Evolutionary conservation across 2,329 filamentous ascomycete species (phyloP).

Genomic region (Alternaria panax): DNA sequence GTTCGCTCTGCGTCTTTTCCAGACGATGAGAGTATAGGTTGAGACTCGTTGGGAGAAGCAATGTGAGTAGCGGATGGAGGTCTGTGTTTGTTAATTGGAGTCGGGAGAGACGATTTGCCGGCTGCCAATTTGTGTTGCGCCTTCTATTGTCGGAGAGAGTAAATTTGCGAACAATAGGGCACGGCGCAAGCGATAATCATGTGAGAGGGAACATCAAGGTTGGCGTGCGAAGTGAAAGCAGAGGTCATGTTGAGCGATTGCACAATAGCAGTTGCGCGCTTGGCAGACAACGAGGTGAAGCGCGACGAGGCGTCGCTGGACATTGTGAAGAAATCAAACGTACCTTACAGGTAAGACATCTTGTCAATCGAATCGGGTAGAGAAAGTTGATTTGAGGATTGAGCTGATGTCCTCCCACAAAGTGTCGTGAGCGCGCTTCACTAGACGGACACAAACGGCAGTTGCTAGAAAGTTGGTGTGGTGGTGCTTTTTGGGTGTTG

Average conservation of each 20-base stretch:
- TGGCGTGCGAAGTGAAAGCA: neutral
- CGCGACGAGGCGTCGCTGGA: neutral
- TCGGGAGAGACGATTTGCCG: neutral
- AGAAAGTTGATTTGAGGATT: neutral
- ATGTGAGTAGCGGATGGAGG: slow-evolving; percentile 6
- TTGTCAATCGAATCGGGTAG: neutral
- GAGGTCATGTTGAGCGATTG: neutral
- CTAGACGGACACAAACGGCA: neutral
- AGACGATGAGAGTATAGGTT: neutral
- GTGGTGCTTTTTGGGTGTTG: neutral
- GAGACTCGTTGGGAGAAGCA: neutral
- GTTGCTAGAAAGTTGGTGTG: neutral
- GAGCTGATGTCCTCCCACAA: neutral
- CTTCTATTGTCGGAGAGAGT: neutral
- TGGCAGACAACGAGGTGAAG: neutral
- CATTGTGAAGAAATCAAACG: slow-evolving; percentile 13
- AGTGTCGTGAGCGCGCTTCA: neutral
- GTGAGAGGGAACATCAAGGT: neutral
- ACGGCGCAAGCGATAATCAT: neutral
- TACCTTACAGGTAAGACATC: slow-evolving; percentile 43
- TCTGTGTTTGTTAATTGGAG: slow-evolving; percentile 8
- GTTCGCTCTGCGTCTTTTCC: neutral
- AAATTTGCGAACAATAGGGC: neutral
- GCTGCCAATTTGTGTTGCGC: neutral
- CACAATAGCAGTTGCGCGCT: slow-evolving; percentile 2